A percentile compares a stretch with the other conserved stretches of the same genome.
Conservation (phyloP, 2,329 filamentous ascomycete species). For the Ophiobolus disseminans region DNA sequence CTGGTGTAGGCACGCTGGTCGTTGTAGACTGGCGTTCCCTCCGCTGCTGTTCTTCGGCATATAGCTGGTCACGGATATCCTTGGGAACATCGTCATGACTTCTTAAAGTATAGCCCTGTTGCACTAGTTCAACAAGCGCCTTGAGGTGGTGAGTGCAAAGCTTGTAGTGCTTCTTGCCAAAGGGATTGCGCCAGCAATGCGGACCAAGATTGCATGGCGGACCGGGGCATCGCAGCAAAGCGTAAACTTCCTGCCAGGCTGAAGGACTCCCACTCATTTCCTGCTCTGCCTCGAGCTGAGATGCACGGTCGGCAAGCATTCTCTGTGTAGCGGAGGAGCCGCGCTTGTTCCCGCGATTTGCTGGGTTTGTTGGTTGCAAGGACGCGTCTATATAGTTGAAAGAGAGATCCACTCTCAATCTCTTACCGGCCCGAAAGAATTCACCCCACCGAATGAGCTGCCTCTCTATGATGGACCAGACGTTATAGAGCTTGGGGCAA, state of each 20-base stretch:
- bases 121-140: constrained; percentile 34
- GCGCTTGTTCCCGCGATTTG: constrained; percentile 8
- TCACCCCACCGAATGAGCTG: constrained; percentile 6
- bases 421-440: constrained; percentile 8
- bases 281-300: constrained; percentile 2
- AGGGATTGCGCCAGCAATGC: constrained; percentile 43
- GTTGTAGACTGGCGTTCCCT: constrained; percentile 27
- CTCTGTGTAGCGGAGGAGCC: constrained; percentile 6
- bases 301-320: constrained; percentile 5
- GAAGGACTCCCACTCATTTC: constrained; percentile 12
- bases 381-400: constrained; percentile 12
- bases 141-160: constrained; percentile 39
- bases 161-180: constrained; percentile 43
- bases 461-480: constrained; percentile 9
- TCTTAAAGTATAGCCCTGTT: constrained; percentile 29
- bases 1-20: constrained; percentile 15
- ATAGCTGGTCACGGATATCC: constrained; percentile 40
- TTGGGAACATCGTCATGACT: constrained; percentile 40
- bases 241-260: constrained; percentile 40
- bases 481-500: constrained; percentile 4
- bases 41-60: constrained; percentile 35
- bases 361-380: neutral
- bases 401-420: constrained; percentile 8
- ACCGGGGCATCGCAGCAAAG: constrained; percentile 37
- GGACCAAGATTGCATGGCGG: constrained; percentile 32